phyloP scores from a whole-genome alignment of 805 yeast species.

The Scheffersomyces amazonensis region DNA sequence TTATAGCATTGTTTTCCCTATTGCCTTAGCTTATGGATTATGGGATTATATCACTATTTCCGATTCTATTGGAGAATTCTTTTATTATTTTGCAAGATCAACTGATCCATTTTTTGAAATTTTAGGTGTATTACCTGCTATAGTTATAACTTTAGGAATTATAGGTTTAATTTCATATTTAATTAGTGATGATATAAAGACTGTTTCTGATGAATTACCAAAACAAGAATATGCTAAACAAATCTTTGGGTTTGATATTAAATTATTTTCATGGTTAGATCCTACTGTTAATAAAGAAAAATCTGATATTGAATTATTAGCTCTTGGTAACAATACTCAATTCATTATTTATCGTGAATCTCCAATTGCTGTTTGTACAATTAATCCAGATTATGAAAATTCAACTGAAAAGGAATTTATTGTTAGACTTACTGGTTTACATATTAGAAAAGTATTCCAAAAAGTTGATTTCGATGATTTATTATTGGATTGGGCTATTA shows the following conservation, averaged over 20 bases:
- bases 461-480: constrained; percentile 64
- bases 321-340: constrained; percentile 47
- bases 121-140: constrained; percentile 31
- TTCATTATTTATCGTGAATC: constrained; percentile 62
- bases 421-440: constrained; percentile 55
- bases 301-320: constrained; percentile 22
- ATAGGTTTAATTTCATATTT: constrained; percentile 37
- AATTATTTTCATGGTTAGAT: constrained; percentile 38
- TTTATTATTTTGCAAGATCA: constrained; percentile 16
- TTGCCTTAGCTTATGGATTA: constrained; percentile 16
- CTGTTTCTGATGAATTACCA: constrained; percentile 27
- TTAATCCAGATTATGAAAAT: constrained; percentile 37
- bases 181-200: constrained; percentile 48
- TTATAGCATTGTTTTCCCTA: constrained; percentile 16
- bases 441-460: constrained; percentile 66
- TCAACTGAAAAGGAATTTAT: constrained; percentile 41
- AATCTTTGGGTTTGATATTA: constrained; percentile 53
- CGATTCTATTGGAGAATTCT: constrained; percentile 28
- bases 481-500: constrained; percentile 58
- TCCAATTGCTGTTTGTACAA: constrained; percentile 64
- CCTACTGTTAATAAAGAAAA: constrained; percentile 16
- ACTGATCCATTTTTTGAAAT: constrained; percentile 22
- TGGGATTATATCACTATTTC: constrained; percentile 29
- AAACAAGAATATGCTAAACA: constrained; percentile 18
- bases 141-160: constrained; percentile 33